A percentile compares a stretch with the other conserved stretches of the same genome.
Evolutionary conservation across 2,329 filamentous ascomycete genomes (phyloP).

Genomic region (Lomentospora prolificans): DNA sequence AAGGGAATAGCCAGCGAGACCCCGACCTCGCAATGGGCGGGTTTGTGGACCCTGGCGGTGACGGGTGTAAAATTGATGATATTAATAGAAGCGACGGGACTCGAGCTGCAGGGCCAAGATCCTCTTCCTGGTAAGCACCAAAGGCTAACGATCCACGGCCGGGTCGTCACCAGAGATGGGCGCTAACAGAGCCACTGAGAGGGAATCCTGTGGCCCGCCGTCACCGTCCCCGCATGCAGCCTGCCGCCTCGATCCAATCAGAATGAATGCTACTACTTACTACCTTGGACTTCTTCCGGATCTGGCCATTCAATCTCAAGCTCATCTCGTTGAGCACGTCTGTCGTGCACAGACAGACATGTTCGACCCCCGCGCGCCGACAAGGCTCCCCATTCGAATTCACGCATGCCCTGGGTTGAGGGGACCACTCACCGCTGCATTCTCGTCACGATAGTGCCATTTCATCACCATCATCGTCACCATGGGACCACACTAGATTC

Average conservation of each 20-base stretch:
- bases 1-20: not conserved
- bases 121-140: not conserved
- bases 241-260: not conserved
- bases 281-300: not conserved
- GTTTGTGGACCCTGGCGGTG: not conserved
- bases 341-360: not conserved
- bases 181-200: not conserved
- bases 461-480: not conserved
- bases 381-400: not conserved
- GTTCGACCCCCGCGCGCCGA: too few species aligned
- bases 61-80: slow-evolving; percentile 1
- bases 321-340: not conserved
- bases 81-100: slow-evolving; percentile 2
- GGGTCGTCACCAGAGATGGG: too few species aligned
- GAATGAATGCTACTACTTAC: not conserved
- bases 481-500: not conserved
- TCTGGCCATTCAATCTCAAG: not conserved
- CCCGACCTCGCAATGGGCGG: not conserved
- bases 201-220: not conserved
- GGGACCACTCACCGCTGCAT: not conserved
- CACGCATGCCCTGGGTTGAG: not conserved
- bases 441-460: not conserved
- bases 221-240: too few species aligned
- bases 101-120: not conserved
- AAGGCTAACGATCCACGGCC: not conserved